phyloP scores from a whole-genome alignment of 73 alveolate species.

The Paramecium primaurelia region DNA sequence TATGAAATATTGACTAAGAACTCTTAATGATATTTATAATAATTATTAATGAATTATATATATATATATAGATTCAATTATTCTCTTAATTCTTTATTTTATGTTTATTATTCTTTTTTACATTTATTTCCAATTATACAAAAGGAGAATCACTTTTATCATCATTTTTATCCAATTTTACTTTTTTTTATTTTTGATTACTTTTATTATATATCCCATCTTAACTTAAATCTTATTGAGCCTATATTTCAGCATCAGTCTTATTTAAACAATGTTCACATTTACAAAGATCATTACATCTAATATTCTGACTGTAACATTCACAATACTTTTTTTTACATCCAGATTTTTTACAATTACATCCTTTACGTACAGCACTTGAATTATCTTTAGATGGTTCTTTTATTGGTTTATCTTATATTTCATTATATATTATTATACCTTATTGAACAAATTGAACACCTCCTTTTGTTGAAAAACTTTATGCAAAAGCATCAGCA shows the following conservation, averaged over 20 bases:
- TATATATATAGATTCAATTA: background rate
- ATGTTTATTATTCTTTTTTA: background rate
- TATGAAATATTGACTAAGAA: background rate
- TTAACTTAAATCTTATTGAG: background rate
- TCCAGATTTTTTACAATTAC: constrained; percentile 76
- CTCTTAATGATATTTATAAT: background rate
- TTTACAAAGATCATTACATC: constrained; percentile 64
- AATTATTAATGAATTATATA: background rate
- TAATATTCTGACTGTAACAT: constrained; percentile 62
- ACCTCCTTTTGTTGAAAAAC: background rate
- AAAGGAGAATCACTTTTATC: background rate
- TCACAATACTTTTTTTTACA: constrained; percentile 76
- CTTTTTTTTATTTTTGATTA: background rate
- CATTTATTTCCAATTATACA: background rate
- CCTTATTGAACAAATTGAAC: background rate
- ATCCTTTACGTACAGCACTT: constrained; percentile 33
- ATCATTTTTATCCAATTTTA: background rate
- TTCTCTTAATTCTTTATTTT: background rate
- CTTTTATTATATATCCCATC: background rate
- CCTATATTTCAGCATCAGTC: constrained; percentile 5
- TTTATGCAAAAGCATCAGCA: constrained; percentile 26
- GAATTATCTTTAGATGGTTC: background rate
- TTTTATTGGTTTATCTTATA: background rate
- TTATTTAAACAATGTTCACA: constrained; percentile 50
- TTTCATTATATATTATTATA: background rate